Conservation (phyloP, 148 eudicot species). For the Camellia japonica region DNA sequence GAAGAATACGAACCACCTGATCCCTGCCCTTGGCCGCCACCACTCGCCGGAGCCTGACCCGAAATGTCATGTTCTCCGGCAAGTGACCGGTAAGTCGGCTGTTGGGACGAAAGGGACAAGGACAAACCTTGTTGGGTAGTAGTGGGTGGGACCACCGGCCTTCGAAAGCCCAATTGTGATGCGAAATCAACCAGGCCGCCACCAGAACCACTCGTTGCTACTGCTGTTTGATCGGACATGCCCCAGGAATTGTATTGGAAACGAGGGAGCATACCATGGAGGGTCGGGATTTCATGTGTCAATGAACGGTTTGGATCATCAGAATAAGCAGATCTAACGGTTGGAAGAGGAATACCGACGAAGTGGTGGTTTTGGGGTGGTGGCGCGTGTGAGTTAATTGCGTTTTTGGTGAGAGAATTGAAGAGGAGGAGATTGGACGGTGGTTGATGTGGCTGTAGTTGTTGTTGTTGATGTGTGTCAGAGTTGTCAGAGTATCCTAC, state of each 20-base stretch:
- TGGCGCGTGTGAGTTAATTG: slow-evolving; percentile 33
- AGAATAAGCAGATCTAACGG: slow-evolving; percentile 16
- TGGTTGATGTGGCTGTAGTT: slow-evolving; percentile 19
- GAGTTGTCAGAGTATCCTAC: slow-evolving; percentile 32
- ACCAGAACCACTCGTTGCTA: not conserved
- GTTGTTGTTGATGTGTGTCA: slow-evolving; percentile 28
- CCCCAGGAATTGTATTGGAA: slow-evolving; percentile 38
- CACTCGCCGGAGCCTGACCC: slow-evolving; percentile 10
- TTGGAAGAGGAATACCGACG: slow-evolving; percentile 54
- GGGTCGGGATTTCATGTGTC: slow-evolving; percentile 26
- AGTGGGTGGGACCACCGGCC: slow-evolving; percentile 21
- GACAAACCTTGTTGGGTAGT: slow-evolving; percentile 51
- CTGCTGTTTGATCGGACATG: no score
- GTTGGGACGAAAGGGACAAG: slow-evolving; percentile 59
- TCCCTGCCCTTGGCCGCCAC: not conserved
- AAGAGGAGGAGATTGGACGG: slow-evolving; percentile 47
- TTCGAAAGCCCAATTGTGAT: slow-evolving; percentile 21
- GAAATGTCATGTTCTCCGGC: slow-evolving; percentile 19
- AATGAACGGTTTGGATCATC: slow-evolving; percentile 24
- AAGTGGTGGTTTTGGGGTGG: slow-evolving; percentile 49
- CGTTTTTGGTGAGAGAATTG: slow-evolving; percentile 22
- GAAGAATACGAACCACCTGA: slow-evolving; percentile 27
- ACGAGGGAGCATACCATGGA: slow-evolving; percentile 42
- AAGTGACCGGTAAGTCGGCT: slow-evolving; percentile 22
- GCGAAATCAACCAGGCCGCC: slow-evolving; percentile 10